Conservation (phyloP, 352 stramenopile species). For the Phytophthora uliginosa region DNA sequence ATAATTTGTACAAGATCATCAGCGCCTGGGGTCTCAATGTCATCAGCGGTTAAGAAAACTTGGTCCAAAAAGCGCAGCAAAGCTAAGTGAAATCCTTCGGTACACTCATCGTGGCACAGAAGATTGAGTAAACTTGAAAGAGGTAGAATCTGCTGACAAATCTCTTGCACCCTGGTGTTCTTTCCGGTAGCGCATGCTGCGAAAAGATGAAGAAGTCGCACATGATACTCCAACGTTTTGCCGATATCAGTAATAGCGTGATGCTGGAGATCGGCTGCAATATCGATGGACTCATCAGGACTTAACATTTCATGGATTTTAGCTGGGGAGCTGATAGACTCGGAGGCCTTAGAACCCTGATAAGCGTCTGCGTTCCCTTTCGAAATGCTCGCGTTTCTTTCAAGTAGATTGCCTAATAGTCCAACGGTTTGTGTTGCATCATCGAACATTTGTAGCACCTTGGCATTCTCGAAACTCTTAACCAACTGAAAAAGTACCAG, state of each 20-base stretch:
- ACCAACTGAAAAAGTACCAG: conserved; percentile 75
- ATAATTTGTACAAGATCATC: conserved; percentile 56
- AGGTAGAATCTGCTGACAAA: conserved; percentile 73
- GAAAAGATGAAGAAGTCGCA: conserved; percentile 66
- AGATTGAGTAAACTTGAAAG: conserved; percentile 55
- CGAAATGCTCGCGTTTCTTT: conserved; percentile 23
- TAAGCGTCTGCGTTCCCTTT: conserved; percentile 7
- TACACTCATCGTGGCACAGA: conserved; percentile 47
- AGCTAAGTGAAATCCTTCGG: conserved; percentile 59
- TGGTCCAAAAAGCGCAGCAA: conserved; percentile 70
- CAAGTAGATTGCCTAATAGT: conserved; percentile 47
- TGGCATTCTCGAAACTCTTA: conserved; percentile 65
- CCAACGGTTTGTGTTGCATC: conserved; percentile 37
- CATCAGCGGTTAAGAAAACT: conserved; percentile 67
- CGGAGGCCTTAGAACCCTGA: not conserved
- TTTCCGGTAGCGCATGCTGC: conserved; percentile 68
- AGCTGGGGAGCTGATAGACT: not conserved
- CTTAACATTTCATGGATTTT: not conserved
- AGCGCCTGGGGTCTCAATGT: conserved; percentile 53
- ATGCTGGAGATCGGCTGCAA: not conserved
- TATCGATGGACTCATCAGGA: not conserved
- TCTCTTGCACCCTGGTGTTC: conserved; percentile 71
- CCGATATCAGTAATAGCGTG: conserved; percentile 23
- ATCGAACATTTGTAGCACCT: conserved; percentile 68
- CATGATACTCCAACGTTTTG: conserved; percentile 65